Percentiles rank a stretch among this genome's conserved stretches.
Evolutionary conservation across 2,329 filamentous ascomycete species (phyloP).

Genomic region (Epichloe festucae): DNA sequence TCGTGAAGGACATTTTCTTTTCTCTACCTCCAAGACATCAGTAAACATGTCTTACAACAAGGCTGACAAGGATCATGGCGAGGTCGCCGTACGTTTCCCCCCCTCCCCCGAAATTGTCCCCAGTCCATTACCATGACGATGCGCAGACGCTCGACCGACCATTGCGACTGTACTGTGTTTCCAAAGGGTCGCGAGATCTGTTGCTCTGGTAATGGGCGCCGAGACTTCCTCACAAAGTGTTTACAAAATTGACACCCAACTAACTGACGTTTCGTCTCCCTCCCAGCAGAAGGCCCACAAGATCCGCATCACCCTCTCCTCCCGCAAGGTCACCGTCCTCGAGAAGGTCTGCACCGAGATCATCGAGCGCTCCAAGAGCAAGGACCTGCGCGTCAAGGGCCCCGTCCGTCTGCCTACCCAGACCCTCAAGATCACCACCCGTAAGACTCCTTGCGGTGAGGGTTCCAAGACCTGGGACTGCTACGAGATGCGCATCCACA

Average conservation of each 20-base stretch:
- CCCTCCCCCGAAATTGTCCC: not conserved
- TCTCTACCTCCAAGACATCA: slow-evolving; percentile 9
- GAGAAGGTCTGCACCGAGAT: slow-evolving; percentile 98
- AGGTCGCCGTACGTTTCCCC: slow-evolving; percentile 56
- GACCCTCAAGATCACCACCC: slow-evolving; percentile 90
- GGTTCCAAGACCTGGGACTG: slow-evolving; percentile 99
- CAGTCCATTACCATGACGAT: not conserved
- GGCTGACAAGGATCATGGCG: slow-evolving; percentile 84
- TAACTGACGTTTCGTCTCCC: slow-evolving; percentile 5
- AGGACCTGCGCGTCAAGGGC: slow-evolving; percentile 97
- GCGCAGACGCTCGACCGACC: not conserved
- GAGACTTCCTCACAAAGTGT: no score
- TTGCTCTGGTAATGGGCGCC: no score
- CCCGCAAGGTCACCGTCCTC: slow-evolving; percentile 85
- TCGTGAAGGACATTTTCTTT: slow-evolving; percentile 52
- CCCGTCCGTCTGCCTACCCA: slow-evolving; percentile 96
- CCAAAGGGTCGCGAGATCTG: not conserved
- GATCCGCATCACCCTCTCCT: slow-evolving; percentile 96
- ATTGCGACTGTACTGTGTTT: not conserved
- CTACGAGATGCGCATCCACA: slow-evolving; percentile 99
- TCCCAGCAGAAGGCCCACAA: slow-evolving; percentile 70
- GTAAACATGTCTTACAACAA: slow-evolving; percentile 86
- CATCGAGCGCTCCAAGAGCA: slow-evolving; percentile 95
- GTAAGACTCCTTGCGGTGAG: slow-evolving; percentile 99
- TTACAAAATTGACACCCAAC: slow-evolving; percentile 1